These are phyloP conservation scores for Nannochloropsis salina DNA, from an alignment of 108 stramenopile species.

Conservation along the genomic window DNA sequence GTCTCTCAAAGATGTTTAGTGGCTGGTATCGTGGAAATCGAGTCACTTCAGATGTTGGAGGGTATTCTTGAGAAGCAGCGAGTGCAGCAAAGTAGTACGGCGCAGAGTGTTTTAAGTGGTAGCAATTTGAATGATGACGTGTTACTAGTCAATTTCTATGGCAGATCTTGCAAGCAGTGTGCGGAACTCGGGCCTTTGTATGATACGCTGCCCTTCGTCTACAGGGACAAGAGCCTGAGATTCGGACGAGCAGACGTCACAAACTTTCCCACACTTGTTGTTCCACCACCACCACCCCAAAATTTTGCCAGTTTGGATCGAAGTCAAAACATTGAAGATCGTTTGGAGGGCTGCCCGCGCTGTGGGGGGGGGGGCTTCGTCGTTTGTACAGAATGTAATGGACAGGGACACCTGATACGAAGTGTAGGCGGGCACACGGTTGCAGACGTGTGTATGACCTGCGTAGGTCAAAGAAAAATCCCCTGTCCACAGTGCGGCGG, in stretches of 20 bases:
- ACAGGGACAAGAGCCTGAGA: not conserved
- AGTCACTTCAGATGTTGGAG: not conserved
- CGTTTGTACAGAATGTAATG: not conserved
- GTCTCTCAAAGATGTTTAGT: not conserved
- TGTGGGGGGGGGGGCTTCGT: not conserved
- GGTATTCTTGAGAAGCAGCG: not conserved
- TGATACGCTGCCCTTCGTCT: not conserved
- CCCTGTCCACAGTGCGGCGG: not conserved
- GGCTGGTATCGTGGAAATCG: not conserved
- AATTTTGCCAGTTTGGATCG: not conserved
- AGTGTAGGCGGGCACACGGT: not conserved
- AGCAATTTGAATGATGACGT: not conserved
- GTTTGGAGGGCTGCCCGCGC: not conserved
- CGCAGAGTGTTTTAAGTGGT: not conserved
- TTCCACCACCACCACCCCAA: not conserved
- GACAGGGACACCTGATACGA: slow-evolving; percentile 15
- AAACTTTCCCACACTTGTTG: not conserved
- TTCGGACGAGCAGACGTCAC: slow-evolving; percentile 7
- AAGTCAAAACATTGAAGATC: slow-evolving; percentile 20
- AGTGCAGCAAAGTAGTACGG: not conserved
- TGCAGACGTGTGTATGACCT: not conserved
- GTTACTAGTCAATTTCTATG: not conserved
- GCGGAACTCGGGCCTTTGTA: not conserved
- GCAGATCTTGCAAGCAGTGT: not conserved
- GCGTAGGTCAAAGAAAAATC: not conserved